Evolutionary conservation across 2,329 filamentous ascomycete genomes (phyloP).

Genomic region (Canariomyces notabilis): DNA sequence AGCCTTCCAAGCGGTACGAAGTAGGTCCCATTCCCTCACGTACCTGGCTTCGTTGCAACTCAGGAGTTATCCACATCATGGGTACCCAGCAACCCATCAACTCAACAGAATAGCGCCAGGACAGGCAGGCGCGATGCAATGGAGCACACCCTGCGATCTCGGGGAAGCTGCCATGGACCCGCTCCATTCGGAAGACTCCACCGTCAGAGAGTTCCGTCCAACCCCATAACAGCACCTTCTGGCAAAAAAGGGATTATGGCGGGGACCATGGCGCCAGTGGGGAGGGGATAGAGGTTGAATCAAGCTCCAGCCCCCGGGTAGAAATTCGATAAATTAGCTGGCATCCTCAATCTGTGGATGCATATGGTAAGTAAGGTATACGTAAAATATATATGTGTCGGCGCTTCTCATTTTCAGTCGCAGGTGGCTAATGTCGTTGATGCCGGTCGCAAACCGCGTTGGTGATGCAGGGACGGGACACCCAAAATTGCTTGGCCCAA

Average conservation of each 20-base stretch:
- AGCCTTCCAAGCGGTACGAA: too few species aligned
- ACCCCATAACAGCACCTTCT: conserved; percentile 1
- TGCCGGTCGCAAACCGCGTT: background rate
- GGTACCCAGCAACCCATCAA: background rate
- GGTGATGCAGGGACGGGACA: conserved; percentile 1
- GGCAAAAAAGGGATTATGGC: conserved; percentile 9
- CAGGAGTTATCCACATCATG: too few species aligned
- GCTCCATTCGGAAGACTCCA: background rate
- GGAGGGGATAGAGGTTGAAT: conserved; percentile 2
- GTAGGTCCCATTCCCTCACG: too few species aligned
- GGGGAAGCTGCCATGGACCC: background rate
- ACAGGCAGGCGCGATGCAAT: background rate
- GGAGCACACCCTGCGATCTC: background rate
- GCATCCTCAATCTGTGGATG: too few species aligned
- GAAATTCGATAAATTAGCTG: too few species aligned
- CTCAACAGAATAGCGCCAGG: background rate
- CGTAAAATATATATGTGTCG: too few species aligned
- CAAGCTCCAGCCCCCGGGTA: conserved; percentile 4
- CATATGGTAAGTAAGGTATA: too few species aligned
- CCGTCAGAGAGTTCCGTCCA: background rate
- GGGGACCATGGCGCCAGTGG: background rate
- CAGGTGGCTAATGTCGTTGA: conserved; percentile 4
- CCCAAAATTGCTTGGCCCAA: conserved; percentile 9
- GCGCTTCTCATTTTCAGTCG: background rate
- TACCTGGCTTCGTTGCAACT: too few species aligned